These are phyloP conservation scores for Aspergillus avenaceus DNA, from an alignment of 495 filamentous ascomycete genomes.

Conservation along the genomic window DNA sequence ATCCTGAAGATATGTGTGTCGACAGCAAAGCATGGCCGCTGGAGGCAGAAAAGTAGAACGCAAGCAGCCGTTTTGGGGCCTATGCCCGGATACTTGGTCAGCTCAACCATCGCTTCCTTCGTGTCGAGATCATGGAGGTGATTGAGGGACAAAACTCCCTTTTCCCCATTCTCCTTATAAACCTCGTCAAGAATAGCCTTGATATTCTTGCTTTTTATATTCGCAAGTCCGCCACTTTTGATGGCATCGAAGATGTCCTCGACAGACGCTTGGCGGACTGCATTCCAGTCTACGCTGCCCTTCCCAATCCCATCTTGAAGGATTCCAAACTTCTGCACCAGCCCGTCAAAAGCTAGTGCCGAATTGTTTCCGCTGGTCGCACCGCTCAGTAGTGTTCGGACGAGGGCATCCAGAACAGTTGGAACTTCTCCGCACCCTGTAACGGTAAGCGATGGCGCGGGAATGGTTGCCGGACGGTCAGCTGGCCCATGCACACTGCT, in stretches of 20 bases:
- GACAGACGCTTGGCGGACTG: conserved; percentile 59
- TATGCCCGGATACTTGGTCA: conserved; percentile 77
- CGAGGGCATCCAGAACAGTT: conserved; percentile 81
- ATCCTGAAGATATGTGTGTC: conserved; percentile 84
- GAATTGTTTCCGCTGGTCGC: conserved; percentile 66
- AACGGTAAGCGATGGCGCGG: conserved; percentile 70
- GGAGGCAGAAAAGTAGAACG: conserved; percentile 75
- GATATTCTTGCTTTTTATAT: conserved; percentile 70
- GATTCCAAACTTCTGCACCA: conserved; percentile 67
- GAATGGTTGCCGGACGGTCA: conserved; percentile 61
- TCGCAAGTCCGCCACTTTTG: conserved; percentile 62
- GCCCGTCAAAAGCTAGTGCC: conserved; percentile 63
- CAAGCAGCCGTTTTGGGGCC: conserved; percentile 91
- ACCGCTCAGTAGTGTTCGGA: conserved; percentile 76
- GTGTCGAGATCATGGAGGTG: conserved; percentile 65
- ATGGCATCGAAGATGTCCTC: conserved; percentile 70
- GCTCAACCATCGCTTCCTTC: conserved; percentile 66
- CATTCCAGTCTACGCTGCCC: conserved; percentile 85
- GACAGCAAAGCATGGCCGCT: conserved; percentile 74
- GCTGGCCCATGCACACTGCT: conserved; percentile 63
- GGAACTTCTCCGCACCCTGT: conserved; percentile 94
- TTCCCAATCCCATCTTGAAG: conserved; percentile 57
- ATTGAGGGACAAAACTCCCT: conserved; percentile 65
- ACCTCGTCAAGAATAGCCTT: conserved; percentile 80
- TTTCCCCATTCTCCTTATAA: conserved; percentile 58